Percentiles rank a stretch among this genome's conserved stretches.
phyloP scores from a whole-genome alignment of 108 stramenopile species.

The Stephanodiscus triporus region DNA sequence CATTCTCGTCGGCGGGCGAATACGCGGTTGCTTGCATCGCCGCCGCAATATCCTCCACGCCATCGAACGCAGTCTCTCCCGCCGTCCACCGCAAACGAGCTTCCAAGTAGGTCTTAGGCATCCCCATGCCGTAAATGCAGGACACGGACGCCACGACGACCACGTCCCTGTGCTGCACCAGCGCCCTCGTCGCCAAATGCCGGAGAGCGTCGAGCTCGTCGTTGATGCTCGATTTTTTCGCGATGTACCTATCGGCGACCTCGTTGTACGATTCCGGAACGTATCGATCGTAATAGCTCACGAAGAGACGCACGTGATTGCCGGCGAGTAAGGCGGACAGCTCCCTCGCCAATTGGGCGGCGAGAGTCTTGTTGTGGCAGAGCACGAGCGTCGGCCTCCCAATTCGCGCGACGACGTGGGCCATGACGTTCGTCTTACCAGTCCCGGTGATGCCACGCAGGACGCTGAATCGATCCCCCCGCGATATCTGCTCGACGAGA shows the following conservation, averaged over 20 bases:
- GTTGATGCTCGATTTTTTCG: constrained; percentile 74
- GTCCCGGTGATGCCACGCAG: constrained; percentile 40
- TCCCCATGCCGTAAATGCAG: constrained; percentile 85
- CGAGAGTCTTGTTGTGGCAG: constrained; percentile 85
- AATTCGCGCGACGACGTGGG: constrained; percentile 61
- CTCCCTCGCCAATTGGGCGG: constrained; percentile 80
- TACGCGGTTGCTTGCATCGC: too few relatives aligned
- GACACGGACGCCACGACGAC: constrained; percentile 79
- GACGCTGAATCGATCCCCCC: constrained; percentile 41
- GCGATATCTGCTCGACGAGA: constrained; percentile 38
- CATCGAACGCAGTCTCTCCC: constrained; percentile 19
- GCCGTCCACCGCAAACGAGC: constrained; percentile 38
- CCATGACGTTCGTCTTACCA: constrained; percentile 83
- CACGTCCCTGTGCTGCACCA: constrained; percentile 65
- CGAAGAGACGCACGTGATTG: constrained; percentile 75
- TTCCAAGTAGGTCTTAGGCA: constrained; percentile 74
- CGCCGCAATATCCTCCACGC: neutral
- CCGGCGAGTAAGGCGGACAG: constrained; percentile 58
- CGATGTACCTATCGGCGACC: constrained; percentile 60
- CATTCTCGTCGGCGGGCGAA: constrained; percentile 1
- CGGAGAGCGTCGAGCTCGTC: constrained; percentile 72
- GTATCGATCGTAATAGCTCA: constrained; percentile 79
- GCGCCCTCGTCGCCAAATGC: constrained; percentile 71
- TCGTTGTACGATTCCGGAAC: constrained; percentile 70
- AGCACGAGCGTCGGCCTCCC: constrained; percentile 69